Conservation (phyloP, 2,329 filamentous ascomycete species). For the Cryphonectria nitschkei region DNA sequence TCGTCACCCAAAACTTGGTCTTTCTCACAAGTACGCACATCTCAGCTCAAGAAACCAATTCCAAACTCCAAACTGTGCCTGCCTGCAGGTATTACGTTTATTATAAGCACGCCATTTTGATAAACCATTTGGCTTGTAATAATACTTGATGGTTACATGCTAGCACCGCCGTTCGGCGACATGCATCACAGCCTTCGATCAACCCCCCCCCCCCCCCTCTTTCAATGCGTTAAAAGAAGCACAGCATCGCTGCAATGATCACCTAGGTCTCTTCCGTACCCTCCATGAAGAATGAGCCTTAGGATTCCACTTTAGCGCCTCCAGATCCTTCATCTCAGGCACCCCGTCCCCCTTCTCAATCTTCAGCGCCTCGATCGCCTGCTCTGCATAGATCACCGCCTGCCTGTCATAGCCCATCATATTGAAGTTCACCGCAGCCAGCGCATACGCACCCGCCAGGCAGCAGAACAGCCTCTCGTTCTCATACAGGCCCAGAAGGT, state of each 20-base stretch:
- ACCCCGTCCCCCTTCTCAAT: constrained; percentile 39
- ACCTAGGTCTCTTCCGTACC: neutral
- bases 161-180: too few relatives aligned
- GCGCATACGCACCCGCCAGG: constrained; percentile 41
- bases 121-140: too few relatives aligned
- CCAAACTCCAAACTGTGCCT: too few relatives aligned
- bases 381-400: constrained; percentile 38
- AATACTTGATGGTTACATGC: too few relatives aligned
- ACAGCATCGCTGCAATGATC: neutral
- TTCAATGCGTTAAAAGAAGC: neutral
- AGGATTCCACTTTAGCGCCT: constrained; percentile 37
- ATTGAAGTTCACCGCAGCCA: constrained; percentile 44
- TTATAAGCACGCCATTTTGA: too few relatives aligned
- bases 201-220: neutral
- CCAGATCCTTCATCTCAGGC: constrained; percentile 39
- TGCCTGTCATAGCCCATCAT: constrained; percentile 41
- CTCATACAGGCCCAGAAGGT: constrained; percentile 39
- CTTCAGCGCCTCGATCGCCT: constrained; percentile 39
- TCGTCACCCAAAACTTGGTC: too few relatives aligned
- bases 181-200: neutral
- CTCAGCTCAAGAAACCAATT: too few relatives aligned
- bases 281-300: constrained; percentile 34
- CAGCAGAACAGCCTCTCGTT: constrained; percentile 40
- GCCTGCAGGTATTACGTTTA: too few relatives aligned
- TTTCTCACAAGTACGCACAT: too few relatives aligned